phyloP scores from a whole-genome alignment of 345 rosid genomes.

The Physaria fendleri region DNA sequence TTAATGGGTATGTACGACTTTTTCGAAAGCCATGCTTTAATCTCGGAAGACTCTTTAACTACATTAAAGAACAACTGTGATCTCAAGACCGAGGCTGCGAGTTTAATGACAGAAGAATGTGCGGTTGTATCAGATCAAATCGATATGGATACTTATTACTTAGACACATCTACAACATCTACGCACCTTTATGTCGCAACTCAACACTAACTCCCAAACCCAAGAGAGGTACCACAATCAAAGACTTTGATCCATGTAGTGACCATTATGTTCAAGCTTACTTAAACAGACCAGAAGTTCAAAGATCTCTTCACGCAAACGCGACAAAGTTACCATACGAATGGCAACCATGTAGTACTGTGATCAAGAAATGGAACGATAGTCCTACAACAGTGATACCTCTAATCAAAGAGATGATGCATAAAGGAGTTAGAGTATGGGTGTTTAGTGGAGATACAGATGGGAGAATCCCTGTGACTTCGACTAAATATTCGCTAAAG shows the following conservation, averaged over 20 bases:
- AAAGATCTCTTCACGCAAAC: constrained; percentile 78
- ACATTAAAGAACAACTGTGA: constrained; percentile 40
- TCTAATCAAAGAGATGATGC: constrained; percentile 47
- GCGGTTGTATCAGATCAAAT: constrained; percentile 24
- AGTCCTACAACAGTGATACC: constrained; percentile 72
- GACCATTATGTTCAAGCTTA: constrained; percentile 57
- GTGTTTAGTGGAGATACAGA: constrained; percentile 84
- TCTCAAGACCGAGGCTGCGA: constrained; percentile 36
- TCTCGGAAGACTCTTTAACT: constrained; percentile 35
- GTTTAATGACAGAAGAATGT: constrained; percentile 34
- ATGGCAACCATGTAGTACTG: constrained; percentile 71
- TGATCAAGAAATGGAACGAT: constrained; percentile 49
- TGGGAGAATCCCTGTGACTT: constrained; percentile 80
- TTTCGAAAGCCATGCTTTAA: constrained; percentile 53
- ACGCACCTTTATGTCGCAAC: constrained; percentile 58
- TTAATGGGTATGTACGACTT: constrained; percentile 60
- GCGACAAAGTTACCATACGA: constrained; percentile 54
- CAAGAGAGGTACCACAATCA: constrained; percentile 33
- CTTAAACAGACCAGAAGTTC: constrained; percentile 68
- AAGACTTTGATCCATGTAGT: constrained; percentile 60
- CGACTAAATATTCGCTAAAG: constrained; percentile 61
- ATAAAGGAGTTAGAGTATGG: constrained; percentile 57
- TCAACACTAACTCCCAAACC: constrained; percentile 49
- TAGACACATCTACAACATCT: constrained; percentile 70
- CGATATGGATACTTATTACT: not conserved